Evolutionary conservation across 225 moss, liverwort and hornwort species (phyloP).

Genomic region (Neckera pumila): DNA sequence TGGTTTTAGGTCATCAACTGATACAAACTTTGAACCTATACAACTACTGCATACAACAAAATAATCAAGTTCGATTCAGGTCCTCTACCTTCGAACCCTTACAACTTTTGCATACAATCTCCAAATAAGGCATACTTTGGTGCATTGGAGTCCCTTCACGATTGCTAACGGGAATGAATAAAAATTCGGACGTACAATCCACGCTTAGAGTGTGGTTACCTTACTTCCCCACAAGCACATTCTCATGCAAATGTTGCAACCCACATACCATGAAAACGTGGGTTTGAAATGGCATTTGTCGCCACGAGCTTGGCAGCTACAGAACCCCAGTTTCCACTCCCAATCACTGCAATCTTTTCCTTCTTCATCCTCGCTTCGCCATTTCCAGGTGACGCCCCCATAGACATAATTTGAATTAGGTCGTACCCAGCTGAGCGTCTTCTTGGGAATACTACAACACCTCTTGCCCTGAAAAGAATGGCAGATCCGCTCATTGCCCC

Average conservation of each 20-base stretch:
- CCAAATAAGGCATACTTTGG: not conserved
- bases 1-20: not conserved
- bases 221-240: not conserved
- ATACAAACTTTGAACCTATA: not conserved
- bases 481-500: not conserved
- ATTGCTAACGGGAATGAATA: not conserved
- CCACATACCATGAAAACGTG: conserved; percentile 36
- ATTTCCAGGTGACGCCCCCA: not conserved
- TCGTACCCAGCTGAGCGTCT: not conserved
- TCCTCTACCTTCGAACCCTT: not conserved
- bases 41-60: not conserved
- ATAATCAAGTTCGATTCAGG: not conserved
- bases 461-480: not conserved
- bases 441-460: not conserved
- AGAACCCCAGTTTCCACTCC: conserved; percentile 79
- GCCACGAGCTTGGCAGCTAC: conserved; percentile 65
- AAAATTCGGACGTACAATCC: not conserved
- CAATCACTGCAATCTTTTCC: conserved; percentile 59
- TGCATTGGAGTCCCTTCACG: not conserved
- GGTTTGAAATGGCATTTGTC: conserved; percentile 35
- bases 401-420: not conserved
- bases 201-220: not conserved
- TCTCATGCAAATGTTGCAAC: not conserved
- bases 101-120: not conserved
- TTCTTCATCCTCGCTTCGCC: not conserved